These are phyloP conservation scores for Cyclotella distinguenda DNA, from an alignment of 108 stramenopile genomes.

Conservation along the genomic window DNA sequence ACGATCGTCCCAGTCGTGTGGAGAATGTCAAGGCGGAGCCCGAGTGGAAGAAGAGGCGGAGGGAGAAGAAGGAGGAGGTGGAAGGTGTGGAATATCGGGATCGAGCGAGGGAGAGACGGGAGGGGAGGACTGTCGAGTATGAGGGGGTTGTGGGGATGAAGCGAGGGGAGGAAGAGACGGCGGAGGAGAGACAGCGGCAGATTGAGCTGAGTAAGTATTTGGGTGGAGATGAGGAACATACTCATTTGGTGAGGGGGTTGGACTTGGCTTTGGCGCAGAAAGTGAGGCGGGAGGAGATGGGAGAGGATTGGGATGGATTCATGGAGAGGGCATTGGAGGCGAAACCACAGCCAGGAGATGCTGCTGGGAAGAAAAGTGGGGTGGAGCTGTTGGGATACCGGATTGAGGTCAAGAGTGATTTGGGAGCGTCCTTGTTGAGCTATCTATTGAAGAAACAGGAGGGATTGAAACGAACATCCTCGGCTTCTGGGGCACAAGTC, in stretches of 20 bases:
- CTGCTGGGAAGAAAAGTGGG: neutral
- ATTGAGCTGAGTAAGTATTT: slow-evolving; percentile 78
- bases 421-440: slow-evolving; percentile 23
- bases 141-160: slow-evolving; percentile 3
- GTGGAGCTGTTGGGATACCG: neutral
- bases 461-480: slow-evolving; percentile 3
- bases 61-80: slow-evolving; percentile 29
- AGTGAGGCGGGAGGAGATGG: slow-evolving; percentile 56
- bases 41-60: slow-evolving; percentile 32
- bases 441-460: slow-evolving; percentile 23
- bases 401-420: slow-evolving; percentile 27
- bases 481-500: slow-evolving; percentile 2
- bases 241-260: slow-evolving; percentile 89
- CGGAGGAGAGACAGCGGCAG: slow-evolving; percentile 38
- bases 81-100: slow-evolving; percentile 62
- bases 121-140: slow-evolving; percentile 52
- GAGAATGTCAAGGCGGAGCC: slow-evolving; percentile 27
- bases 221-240: slow-evolving; percentile 85
- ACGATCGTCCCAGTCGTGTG: no score
- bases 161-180: neutral
- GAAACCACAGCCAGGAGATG: neutral
- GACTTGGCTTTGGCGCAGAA: slow-evolving; percentile 85
- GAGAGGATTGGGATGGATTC: slow-evolving; percentile 6
- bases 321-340: slow-evolving; percentile 23
- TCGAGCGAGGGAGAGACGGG: slow-evolving; percentile 82